These are phyloP conservation scores for Lepiota venenata DNA, from an alignment of 768 basidiomycete genomes.

Conservation along the genomic window DNA sequence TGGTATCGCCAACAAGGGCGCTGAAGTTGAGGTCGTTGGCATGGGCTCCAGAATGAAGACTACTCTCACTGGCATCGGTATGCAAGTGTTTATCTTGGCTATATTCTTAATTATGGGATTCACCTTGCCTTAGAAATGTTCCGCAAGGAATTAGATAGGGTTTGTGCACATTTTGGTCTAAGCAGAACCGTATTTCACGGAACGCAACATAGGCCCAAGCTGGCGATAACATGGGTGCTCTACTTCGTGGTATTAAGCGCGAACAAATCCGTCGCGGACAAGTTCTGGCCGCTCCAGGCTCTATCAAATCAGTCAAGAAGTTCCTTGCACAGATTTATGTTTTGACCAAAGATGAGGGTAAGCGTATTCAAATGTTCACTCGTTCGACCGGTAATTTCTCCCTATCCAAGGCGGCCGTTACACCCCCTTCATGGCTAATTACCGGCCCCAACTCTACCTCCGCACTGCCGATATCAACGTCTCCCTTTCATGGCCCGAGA, in stretches of 20 bases:
- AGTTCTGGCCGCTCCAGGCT: constrained; percentile 83
- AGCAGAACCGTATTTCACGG: background rate
- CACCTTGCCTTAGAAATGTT: constrained; percentile 79
- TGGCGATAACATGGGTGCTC: constrained; percentile 98
- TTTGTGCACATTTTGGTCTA: constrained; percentile 27
- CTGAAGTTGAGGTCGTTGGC: constrained; percentile 92
- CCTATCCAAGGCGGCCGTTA: constrained; percentile 62
- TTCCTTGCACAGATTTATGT: constrained; percentile 94
- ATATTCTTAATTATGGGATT: background rate
- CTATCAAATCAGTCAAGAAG: constrained; percentile 92
- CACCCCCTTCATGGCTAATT: constrained; percentile 91
- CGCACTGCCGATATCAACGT: constrained; percentile 95
- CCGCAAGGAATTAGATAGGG: constrained; percentile 98
- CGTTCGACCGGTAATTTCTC: background rate
- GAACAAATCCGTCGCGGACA: constrained; percentile 95
- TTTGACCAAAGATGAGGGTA: constrained; percentile 19
- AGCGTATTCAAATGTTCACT: background rate
- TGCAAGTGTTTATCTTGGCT: constrained; percentile 17
- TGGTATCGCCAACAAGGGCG: constrained; percentile 86
- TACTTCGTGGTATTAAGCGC: constrained; percentile 95
- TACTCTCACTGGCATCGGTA: constrained; percentile 91
- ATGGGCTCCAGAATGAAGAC: constrained; percentile 82
- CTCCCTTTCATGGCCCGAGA: constrained; percentile 80
- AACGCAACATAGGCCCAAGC: constrained; percentile 70
- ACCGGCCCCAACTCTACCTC: constrained; percentile 93